A percentile compares a stretch with the other conserved stretches of the same genome.
phyloP scores from a whole-genome alignment of 495 filamentous ascomycete genomes.

The Penicillium psychrofluorescens region DNA sequence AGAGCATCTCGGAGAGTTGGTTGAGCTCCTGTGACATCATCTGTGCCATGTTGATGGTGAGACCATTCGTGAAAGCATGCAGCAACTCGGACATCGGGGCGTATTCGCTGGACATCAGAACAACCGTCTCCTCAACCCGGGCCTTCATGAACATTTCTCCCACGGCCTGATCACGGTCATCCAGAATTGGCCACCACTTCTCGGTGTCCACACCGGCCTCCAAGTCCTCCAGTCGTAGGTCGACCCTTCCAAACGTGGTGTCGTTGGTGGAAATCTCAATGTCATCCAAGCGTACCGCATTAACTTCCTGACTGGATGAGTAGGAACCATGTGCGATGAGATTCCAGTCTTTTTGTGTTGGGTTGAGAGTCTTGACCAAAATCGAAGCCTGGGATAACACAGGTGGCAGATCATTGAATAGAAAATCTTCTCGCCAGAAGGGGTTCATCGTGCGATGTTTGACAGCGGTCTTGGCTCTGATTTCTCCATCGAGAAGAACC shows the following conservation, averaged over 20 bases:
- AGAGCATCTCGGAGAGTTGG: slow-evolving; percentile 73
- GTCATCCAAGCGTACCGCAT: slow-evolving; percentile 38
- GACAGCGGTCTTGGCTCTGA: slow-evolving; percentile 76
- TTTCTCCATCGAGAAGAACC: slow-evolving; percentile 84
- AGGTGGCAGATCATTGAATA: slow-evolving; percentile 77
- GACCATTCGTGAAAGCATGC: slow-evolving; percentile 71
- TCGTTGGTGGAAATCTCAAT: slow-evolving; percentile 49
- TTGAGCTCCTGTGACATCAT: slow-evolving; percentile 70
- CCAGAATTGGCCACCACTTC: slow-evolving; percentile 81
- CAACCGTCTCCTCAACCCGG: slow-evolving; percentile 77
- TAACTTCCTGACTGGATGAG: slow-evolving; percentile 34
- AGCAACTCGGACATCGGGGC: slow-evolving; percentile 75
- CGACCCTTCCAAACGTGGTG: slow-evolving; percentile 63
- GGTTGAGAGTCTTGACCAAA: slow-evolving; percentile 62
- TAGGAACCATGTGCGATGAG: slow-evolving; percentile 41
- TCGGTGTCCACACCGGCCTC: slow-evolving; percentile 74
- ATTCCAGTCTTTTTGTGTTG: slow-evolving; percentile 47
- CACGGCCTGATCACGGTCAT: slow-evolving; percentile 63
- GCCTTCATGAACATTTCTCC: slow-evolving; percentile 85
- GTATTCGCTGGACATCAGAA: slow-evolving; percentile 82
- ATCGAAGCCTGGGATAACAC: slow-evolving; percentile 74
- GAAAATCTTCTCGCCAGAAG: slow-evolving; percentile 92
- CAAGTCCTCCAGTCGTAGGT: slow-evolving; percentile 78
- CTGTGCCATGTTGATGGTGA: slow-evolving; percentile 79
- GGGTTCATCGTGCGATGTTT: slow-evolving; percentile 76